phyloP scores from a whole-genome alignment of 2,329 filamentous ascomycete species.

The Alternaria novae-zelandiae region DNA sequence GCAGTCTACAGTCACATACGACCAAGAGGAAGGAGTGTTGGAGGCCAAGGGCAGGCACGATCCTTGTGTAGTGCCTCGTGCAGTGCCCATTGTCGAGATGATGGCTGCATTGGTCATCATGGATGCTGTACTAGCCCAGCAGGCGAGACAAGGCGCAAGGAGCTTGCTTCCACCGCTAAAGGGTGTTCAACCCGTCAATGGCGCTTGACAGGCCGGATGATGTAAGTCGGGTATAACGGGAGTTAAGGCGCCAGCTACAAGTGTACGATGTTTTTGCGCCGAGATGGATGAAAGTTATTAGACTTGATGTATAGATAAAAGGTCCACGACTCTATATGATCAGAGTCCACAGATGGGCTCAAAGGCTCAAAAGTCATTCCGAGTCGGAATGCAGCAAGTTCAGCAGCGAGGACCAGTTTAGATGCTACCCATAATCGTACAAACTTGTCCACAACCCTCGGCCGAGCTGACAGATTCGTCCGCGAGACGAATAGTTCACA shows the following conservation, averaged over 20 bases:
- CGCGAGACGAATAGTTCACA: not conserved
- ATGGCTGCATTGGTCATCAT: constrained; percentile 91
- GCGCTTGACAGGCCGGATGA: constrained; percentile 2
- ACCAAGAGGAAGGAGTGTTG: constrained; percentile 74
- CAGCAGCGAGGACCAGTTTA: not conserved
- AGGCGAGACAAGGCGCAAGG: constrained; percentile 58
- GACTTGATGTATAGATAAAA: not conserved
- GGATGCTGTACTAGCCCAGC: constrained; percentile 85
- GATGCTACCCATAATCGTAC: not conserved
- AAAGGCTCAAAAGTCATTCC: not conserved
- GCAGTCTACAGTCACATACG: constrained; percentile 83
- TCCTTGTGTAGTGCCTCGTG: constrained; percentile 87
- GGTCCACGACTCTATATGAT: not conserved
- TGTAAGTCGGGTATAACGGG: not conserved
- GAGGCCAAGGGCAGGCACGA: constrained; percentile 95
- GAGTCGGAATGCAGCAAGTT: not conserved
- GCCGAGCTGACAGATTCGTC: not conserved
- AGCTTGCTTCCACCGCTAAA: constrained; percentile 49
- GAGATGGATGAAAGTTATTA: constrained; percentile 1
- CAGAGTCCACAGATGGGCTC: not conserved
- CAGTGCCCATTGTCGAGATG: constrained; percentile 85
- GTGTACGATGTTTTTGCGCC: not conserved
- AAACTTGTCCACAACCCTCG: not conserved
- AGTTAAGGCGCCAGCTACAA: constrained; percentile 2
- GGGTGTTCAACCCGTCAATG: constrained; percentile 42